These are phyloP conservation scores for Annulohypoxylon truncatum DNA, from an alignment of 2,329 filamentous ascomycete genomes.

Conservation along the genomic window DNA sequence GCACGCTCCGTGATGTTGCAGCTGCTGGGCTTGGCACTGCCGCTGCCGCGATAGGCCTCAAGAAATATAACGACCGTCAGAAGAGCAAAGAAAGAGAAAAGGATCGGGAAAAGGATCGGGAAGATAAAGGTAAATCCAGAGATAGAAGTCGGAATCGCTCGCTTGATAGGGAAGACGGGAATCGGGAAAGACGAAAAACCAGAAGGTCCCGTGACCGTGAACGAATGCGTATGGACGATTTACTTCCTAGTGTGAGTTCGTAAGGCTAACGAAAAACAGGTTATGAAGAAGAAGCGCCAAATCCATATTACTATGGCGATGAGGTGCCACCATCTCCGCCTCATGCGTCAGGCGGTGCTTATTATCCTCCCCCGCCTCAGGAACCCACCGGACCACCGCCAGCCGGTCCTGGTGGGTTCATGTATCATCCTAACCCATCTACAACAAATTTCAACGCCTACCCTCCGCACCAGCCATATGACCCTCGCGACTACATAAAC, in stretches of 20 bases:
- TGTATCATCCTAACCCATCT: slow-evolving; percentile 48
- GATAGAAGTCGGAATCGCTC: slow-evolving; percentile 49
- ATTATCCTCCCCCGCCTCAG: slow-evolving; percentile 43
- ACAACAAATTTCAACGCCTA: slow-evolving; percentile 47
- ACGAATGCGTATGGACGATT: slow-evolving; percentile 46
- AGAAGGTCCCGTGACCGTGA: slow-evolving; percentile 53
- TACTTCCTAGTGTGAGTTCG: neutral
- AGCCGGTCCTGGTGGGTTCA: slow-evolving; percentile 43
- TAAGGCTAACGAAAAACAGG: slow-evolving; percentile 39
- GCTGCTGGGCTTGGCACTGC: slow-evolving; percentile 66
- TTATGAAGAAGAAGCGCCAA: slow-evolving; percentile 48
- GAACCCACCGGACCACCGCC: slow-evolving; percentile 8
- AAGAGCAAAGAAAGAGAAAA: slow-evolving; percentile 54
- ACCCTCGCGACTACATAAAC: slow-evolving; percentile 46
- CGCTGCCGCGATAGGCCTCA: slow-evolving; percentile 72
- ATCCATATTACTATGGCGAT: slow-evolving; percentile 45
- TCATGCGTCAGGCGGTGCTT: slow-evolving; percentile 48
- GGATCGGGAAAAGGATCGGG: slow-evolving; percentile 44
- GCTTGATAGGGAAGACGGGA: slow-evolving; percentile 43
- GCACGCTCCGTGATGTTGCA: slow-evolving; percentile 65
- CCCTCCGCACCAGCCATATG: slow-evolving; percentile 44
- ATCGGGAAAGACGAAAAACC: slow-evolving; percentile 40
- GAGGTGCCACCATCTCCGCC: slow-evolving; percentile 46
- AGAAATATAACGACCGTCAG: slow-evolving; percentile 66
- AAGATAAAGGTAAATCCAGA: slow-evolving; percentile 50